phyloP scores from a whole-genome alignment of 768 basidiomycete genomes.

The Hysterangium stoloniferum region DNA sequence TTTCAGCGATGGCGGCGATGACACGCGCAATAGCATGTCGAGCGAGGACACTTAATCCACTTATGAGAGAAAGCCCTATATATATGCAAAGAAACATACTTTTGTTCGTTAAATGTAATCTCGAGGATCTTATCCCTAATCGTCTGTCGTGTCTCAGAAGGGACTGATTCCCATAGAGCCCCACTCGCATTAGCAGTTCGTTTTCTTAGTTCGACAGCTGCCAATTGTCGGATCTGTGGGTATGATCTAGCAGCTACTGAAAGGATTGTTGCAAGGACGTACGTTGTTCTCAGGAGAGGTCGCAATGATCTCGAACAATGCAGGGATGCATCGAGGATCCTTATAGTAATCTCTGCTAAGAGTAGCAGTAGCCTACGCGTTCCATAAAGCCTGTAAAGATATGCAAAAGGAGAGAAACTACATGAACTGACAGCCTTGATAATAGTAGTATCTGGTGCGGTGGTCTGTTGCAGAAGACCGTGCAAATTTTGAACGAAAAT shows the following conservation, averaged over 20 bases:
- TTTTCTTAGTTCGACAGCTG: constrained; percentile 94
- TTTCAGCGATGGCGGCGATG: constrained; percentile 83
- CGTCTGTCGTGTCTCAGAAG: constrained; percentile 60
- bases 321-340: constrained; percentile 82
- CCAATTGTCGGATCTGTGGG: constrained; percentile 85
- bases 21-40: constrained; percentile 91
- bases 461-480: constrained; percentile 76
- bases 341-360: constrained; percentile 93
- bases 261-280: constrained; percentile 27
- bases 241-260: not conserved
- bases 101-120: constrained; percentile 66
- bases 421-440: constrained; percentile 73
- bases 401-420: constrained; percentile 19
- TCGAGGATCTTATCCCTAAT: constrained; percentile 83
- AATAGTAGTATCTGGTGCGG: constrained; percentile 79
- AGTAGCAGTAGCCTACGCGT: constrained; percentile 73
- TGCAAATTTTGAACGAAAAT: constrained; percentile 74
- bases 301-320: constrained; percentile 79
- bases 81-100: constrained; percentile 40
- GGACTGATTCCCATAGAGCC: constrained; percentile 70
- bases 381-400: constrained; percentile 12
- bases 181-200: constrained; percentile 76
- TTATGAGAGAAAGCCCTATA: constrained; percentile 13
- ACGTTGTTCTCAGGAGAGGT: constrained; percentile 80
- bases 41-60: constrained; percentile 65